Evolutionary conservation across 2,329 filamentous ascomycete species (phyloP).

Genomic region (Leptographium galeiforme): DNA sequence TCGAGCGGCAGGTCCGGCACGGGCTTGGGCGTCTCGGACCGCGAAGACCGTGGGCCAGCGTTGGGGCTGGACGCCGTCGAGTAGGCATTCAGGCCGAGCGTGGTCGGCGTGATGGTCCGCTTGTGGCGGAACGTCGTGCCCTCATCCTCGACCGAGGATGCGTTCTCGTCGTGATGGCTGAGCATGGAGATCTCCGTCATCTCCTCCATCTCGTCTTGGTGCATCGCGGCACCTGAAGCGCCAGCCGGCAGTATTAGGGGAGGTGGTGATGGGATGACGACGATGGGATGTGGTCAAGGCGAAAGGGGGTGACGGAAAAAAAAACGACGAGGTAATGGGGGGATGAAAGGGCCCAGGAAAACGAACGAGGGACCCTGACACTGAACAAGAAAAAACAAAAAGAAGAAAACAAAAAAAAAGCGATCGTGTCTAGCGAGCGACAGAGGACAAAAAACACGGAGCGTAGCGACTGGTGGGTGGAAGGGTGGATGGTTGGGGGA

Average conservation of each 20-base stretch:
- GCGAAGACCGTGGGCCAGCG: not conserved
- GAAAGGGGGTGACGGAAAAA: not conserved
- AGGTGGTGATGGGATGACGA: not conserved
- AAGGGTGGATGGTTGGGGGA: too few relatives aligned
- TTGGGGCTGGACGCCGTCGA: conserved; percentile 1
- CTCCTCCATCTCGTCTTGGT: not conserved
- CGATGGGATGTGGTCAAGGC: not conserved
- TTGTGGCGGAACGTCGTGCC: not conserved
- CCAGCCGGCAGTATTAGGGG: not conserved
- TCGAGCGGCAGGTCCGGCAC: conserved; percentile 7
- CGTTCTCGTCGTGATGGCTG: conserved; percentile 1
- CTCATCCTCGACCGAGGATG: not conserved
- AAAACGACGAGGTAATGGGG: too few relatives aligned
- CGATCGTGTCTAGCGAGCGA: not conserved
- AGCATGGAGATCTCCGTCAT: conserved; percentile 2
- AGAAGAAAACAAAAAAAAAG: not conserved
- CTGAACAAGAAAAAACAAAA: too few relatives aligned
- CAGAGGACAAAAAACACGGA: too few relatives aligned
- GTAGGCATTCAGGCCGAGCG: conserved; percentile 3
- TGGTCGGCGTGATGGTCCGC: conserved; percentile 8
- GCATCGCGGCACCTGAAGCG: not conserved
- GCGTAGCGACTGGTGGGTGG: too few relatives aligned
- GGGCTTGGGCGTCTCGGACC: conserved; percentile 5
- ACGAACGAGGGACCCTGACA: not conserved
- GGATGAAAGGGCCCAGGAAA: too few relatives aligned